Evolutionary conservation across 1,284 basidiomycete genomes (phyloP), one percentile per base, ranked within the genome.

Genomic region (Puccinia coronata): DNA sequence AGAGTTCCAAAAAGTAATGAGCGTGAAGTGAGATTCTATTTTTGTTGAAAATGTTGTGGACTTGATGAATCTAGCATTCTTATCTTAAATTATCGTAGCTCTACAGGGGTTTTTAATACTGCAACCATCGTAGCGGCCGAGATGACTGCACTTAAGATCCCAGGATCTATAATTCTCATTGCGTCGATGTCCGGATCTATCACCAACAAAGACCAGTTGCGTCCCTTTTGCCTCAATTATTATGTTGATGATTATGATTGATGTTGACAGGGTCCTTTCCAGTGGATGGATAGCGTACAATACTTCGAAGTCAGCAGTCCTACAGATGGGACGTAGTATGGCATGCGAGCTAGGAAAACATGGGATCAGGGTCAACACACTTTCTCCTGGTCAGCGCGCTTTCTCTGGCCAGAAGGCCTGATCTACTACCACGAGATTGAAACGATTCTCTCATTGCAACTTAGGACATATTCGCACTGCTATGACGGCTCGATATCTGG

Each of bases 141-240:
- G 86, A 93, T 93, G 92, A 87, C 85, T 25, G 88, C 90, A 41
- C 92, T 91, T 83, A 90, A 90, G 8, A 89, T 88, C n/a, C 88
- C 89, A 20, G 93, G 93, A 0, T 93, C 92, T 83, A 93, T 95
- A 83, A 90, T 93, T 83, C 87, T 94, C 83, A 91, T 95, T 83
- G 93, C 92, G 31, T 93, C 92, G 82, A 94, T 95, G 92, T 92
- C 92, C 65, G 94, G 93, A 23, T 91, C 91, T 75, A 91, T 95
- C 83, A 92, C 92, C 76, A 94, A 94, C 87, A 90, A 88, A 86
- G 93, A 84, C 86, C 83, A 85, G 84, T 80, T 91, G 84, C 74
- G 88, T 82, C 39, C 12, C 25, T 47, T 41, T 31, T 61, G 47
- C 18, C 16, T 5, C 31, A 41, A 20, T 65, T n/a, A 31, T 59